Evolutionary conservation across 2,329 filamentous ascomycete genomes (phyloP).

Genomic region (Emericellopsis cladophorae): DNA sequence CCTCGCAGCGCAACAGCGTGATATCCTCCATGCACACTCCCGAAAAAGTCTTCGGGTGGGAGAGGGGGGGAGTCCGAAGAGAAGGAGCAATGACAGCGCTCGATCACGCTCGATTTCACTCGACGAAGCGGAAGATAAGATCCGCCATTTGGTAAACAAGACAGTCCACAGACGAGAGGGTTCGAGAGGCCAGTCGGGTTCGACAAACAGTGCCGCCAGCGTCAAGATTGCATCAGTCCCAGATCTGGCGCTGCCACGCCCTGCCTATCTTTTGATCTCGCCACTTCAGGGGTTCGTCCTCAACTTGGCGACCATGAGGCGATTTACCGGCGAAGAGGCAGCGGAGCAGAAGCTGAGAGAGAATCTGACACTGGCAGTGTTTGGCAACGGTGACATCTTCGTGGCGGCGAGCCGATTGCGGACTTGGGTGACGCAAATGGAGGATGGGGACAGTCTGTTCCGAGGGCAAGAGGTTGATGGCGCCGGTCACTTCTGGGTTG

Average conservation of each 20-base stretch:
- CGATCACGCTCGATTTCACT: constrained; percentile 19
- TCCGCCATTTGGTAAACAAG: constrained; percentile 32
- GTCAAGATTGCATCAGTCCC: constrained; percentile 16
- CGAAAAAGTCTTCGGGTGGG: constrained; percentile 4
- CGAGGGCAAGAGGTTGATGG: constrained; percentile 31
- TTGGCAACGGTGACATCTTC: constrained; percentile 65
- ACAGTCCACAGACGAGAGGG: constrained; percentile 13
- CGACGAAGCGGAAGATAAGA: constrained; percentile 33
- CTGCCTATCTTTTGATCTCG: constrained; percentile 54
- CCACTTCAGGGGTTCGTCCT: constrained; percentile 50
- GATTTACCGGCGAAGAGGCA: constrained; percentile 8
- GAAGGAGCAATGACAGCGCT: constrained; percentile 2
- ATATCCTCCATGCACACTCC: constrained; percentile 17
- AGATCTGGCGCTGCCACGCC: constrained; percentile 21
- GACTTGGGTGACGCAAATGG: constrained; percentile 49
- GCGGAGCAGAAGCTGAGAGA: constrained; percentile 43
- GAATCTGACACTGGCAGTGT: constrained; percentile 56
- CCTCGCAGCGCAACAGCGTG: constrained; percentile 51
- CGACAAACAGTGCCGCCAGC: constrained; percentile 4
- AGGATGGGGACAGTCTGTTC: constrained; percentile 27
- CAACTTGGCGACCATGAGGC: constrained; percentile 35
- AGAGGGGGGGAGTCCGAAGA: constrained; percentile 2
- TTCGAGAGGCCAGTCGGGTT: constrained; percentile 4
- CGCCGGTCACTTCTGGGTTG: constrained; percentile 53
- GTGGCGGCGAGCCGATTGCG: constrained; percentile 52